These are phyloP conservation scores for Trametes polyzona DNA, from an alignment of 1,284 basidiomycete species.

Conservation along the genomic window DNA sequence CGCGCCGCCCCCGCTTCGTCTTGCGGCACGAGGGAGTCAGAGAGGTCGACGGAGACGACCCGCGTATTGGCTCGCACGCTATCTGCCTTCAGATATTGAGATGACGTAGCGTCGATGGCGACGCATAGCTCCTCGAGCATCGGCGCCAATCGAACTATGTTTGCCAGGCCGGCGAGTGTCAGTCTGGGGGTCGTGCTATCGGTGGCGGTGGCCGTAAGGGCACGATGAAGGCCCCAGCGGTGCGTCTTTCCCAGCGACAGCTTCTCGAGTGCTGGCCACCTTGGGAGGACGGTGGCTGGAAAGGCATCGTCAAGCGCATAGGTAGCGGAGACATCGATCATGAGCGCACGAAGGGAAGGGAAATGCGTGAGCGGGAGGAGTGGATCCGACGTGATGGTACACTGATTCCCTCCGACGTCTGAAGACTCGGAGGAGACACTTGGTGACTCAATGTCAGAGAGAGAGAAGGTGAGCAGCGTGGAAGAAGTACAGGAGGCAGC, in stretches of 20 bases:
- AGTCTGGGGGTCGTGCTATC: background rate
- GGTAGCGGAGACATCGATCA: conserved; percentile 5
- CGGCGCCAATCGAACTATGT: conserved; percentile 1
- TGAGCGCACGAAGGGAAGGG: background rate
- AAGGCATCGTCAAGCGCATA: conserved; percentile 2
- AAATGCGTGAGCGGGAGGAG: conserved; percentile 5
- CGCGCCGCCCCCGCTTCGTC: background rate
- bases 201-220: too few species aligned
- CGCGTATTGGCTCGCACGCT: background rate
- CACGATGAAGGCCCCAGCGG: conserved; percentile 2
- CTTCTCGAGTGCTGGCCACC: conserved; percentile 5
- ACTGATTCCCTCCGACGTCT: background rate
- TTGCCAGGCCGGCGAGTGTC: conserved; percentile 11
- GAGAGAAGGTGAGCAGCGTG: background rate
- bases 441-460: conserved; percentile 4
- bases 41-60: conserved; percentile 4
- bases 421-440: background rate
- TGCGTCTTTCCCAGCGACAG: conserved; percentile 3
- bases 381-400: background rate
- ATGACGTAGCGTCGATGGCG: conserved; percentile 10
- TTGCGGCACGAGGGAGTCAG: conserved; percentile 10
- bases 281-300: background rate
- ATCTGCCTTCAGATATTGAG: background rate
- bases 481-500: background rate
- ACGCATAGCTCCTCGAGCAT: conserved; percentile 3